These are phyloP conservation scores for Rhodotorula toruloides DNA, from an alignment of 768 basidiomycete genomes.

Conservation along the genomic window DNA sequence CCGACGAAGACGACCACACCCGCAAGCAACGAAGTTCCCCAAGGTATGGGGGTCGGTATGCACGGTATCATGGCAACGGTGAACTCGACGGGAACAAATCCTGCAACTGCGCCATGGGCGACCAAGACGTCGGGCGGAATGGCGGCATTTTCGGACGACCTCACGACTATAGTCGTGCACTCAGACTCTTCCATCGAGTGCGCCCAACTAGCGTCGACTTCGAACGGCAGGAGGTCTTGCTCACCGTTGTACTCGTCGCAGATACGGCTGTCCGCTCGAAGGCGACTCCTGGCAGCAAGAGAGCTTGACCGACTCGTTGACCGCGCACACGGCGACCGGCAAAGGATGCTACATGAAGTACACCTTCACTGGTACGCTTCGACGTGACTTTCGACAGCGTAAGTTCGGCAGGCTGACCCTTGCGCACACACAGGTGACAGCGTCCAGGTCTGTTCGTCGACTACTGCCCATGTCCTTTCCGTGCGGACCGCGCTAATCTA, in stretches of 20 bases:
- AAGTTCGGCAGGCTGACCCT: neutral
- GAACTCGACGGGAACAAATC: neutral
- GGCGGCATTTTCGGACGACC: neutral
- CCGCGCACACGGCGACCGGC: slow-evolving; percentile 12
- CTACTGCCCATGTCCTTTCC: too few species aligned
- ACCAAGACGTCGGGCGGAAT: neutral
- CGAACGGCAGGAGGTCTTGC: too few species aligned
- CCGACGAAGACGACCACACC: too few species aligned
- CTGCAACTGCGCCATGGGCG: neutral
- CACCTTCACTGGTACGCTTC: slow-evolving; percentile 8
- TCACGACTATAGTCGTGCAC: neutral
- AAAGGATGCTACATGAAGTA: slow-evolving; percentile 11
- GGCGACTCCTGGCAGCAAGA: slow-evolving; percentile 11
- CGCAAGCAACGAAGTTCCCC: too few species aligned
- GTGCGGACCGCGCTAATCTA: neutral
- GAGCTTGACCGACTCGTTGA: slow-evolving; percentile 1
- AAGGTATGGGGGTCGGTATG: too few species aligned
- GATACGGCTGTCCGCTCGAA: slow-evolving; percentile 11
- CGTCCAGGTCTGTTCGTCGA: slow-evolving; percentile 8
- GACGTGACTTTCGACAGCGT: neutral
- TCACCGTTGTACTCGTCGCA: neutral
- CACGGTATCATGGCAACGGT: neutral
- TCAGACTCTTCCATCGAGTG: neutral
- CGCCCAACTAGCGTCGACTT: neutral
- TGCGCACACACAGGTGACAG: slow-evolving; percentile 1